phyloP scores from a whole-genome alignment of 768 basidiomycete species.

The Kwoniella pini region DNA sequence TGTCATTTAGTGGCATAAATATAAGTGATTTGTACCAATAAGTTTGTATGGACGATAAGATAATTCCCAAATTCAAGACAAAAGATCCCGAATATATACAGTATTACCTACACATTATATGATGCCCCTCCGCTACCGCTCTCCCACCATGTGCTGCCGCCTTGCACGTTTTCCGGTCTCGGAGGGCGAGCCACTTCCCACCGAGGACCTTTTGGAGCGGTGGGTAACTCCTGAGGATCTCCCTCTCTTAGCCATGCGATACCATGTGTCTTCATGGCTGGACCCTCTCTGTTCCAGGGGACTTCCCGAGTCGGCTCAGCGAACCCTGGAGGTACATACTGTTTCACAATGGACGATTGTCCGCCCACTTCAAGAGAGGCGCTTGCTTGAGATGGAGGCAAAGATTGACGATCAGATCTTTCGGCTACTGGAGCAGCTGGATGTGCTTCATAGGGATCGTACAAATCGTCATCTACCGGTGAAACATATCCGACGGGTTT shows the following conservation, averaged over 20 bases:
- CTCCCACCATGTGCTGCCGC: constrained; percentile 13
- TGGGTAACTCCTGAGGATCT: constrained; percentile 5
- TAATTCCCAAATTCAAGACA: too few species aligned
- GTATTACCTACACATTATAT: not conserved
- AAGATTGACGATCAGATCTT: not conserved
- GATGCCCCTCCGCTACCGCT: not conserved
- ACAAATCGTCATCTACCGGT: constrained; percentile 20
- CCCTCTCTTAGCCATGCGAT: constrained; percentile 39
- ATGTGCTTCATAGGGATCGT: constrained; percentile 38
- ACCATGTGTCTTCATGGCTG: constrained; percentile 44
- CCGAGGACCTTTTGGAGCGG: constrained; percentile 36
- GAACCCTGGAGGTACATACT: constrained; percentile 39
- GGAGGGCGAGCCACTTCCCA: constrained; percentile 43
- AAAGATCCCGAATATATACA: too few species aligned
- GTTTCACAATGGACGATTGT: not conserved
- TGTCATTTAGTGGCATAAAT: too few species aligned
- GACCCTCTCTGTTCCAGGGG: constrained; percentile 39
- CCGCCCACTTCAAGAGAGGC: not conserved
- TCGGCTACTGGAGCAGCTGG: constrained; percentile 28
- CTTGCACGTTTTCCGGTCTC: not conserved
- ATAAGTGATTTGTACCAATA: too few species aligned
- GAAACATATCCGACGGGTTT: constrained; percentile 25
- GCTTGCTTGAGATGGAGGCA: not conserved
- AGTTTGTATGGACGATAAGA: too few species aligned
- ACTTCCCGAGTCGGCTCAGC: constrained; percentile 29